phyloP scores from a whole-genome alignment of 768 basidiomycete genomes.

The Russula olivacea region DNA sequence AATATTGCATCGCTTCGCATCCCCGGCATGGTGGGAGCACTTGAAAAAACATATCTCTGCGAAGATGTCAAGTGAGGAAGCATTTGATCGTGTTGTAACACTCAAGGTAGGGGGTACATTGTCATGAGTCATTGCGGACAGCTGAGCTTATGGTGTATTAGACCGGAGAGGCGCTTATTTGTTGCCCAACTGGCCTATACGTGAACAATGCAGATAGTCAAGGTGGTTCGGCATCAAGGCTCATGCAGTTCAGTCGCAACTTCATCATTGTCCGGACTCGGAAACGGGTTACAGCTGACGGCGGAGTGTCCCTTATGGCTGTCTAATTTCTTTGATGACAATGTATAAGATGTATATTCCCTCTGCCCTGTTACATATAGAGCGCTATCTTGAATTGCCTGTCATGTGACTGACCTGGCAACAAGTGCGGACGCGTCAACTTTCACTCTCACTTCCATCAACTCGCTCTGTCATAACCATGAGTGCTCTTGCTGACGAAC shows the following conservation, averaged over 20 bases:
- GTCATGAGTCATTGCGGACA: background rate
- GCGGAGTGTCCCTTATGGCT: conserved; percentile 54
- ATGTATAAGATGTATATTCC: background rate
- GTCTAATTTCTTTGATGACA: conserved; percentile 6
- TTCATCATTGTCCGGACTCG: conserved; percentile 59
- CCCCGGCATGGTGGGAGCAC: conserved; percentile 71
- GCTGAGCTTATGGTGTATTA: conserved; percentile 28
- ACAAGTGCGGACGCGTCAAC: background rate
- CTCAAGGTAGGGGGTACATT: conserved; percentile 44
- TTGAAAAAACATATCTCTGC: conserved; percentile 61
- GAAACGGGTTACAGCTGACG: conserved; percentile 55
- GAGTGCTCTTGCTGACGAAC: conserved; percentile 85
- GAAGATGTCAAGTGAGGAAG: conserved; percentile 51
- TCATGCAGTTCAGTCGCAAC: conserved; percentile 50
- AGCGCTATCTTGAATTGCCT: background rate
- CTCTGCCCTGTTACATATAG: background rate
- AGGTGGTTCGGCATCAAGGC: conserved; percentile 7
- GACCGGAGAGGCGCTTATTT: conserved; percentile 68
- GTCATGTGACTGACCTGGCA: conserved; percentile 18
- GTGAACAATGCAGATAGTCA: conserved; percentile 27
- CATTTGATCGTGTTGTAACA: conserved; percentile 59
- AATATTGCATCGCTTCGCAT: conserved; percentile 70
- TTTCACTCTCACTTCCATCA: background rate
- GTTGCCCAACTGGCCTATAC: conserved; percentile 58
- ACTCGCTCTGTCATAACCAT: conserved; percentile 34